Evolutionary conservation across 148 eudicot genomes (phyloP).

Genomic region (Rheum nobile): DNA sequence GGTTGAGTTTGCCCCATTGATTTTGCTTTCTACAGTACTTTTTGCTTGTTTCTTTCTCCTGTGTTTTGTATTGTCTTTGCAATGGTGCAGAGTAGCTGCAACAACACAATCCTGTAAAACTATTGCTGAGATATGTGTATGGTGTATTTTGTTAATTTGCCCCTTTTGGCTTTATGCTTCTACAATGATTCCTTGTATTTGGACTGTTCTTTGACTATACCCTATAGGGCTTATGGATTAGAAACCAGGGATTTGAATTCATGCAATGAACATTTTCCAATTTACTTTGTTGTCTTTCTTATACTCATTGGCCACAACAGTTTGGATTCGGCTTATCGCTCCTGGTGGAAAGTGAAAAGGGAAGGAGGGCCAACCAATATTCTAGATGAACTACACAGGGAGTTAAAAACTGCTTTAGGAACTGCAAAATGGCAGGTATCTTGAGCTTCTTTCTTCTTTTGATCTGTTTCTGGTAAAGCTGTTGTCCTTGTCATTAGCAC

Average conservation of each 20-base stretch:
- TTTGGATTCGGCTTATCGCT: constrained; percentile 71
- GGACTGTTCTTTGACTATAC: neutral
- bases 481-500: neutral
- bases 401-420: constrained; percentile 77
- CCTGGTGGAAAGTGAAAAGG: constrained; percentile 61
- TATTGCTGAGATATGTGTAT: neutral
- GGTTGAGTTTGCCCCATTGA: neutral
- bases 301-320: constrained; percentile 18
- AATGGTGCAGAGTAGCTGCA: neutral
- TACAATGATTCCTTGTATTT: neutral
- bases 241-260: neutral
- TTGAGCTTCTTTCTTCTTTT: neutral
- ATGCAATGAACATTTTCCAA: neutral
- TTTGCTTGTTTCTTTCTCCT: neutral
- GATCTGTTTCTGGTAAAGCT: neutral
- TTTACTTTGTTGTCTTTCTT: neutral
- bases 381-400: constrained; percentile 53
- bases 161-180: neutral
- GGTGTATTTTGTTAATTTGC: neutral
- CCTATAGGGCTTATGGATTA: neutral
- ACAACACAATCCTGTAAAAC: neutral
- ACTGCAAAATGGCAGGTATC: constrained; percentile 98
- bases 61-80: neutral
- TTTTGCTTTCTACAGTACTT: neutral
- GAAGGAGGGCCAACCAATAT: constrained; percentile 31